Evolutionary conservation across 768 basidiomycete genomes (phyloP), one percentile per base, ranked within the genome.

Genomic region (Pisolithus tinctorius): DNA sequence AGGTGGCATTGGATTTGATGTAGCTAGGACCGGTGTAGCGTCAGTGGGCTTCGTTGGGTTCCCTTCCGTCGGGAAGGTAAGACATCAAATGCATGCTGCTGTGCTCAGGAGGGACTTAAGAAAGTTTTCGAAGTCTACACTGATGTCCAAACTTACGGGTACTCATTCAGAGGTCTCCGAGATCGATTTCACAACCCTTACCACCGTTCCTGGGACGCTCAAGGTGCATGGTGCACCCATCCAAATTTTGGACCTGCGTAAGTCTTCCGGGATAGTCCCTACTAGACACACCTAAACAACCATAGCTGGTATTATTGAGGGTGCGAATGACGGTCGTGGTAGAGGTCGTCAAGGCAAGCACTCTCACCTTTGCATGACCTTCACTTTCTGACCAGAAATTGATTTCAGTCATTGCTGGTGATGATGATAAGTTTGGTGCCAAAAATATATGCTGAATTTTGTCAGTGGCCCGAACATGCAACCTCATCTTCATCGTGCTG

Each of bases 401-500:
- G 42, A 50, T 4, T 11, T 6, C 43, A 87, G 85, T 88, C 48
- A 89, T 87, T 61, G 88, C 88, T 50, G 87, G 86, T 58, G 80
- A 48, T 34, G 50, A 10, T 29, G 39, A 29, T 48, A 51, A 31
- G 59, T 56, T 58, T 41, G n/a, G 34, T 39, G 27, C 25, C 27
- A 11, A 23, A 25, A 23, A 23, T 45, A 17, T 36, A 41, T 53
- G 9, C 58, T n/a, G 47, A 43, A 47, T 44, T 40, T 42, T 17
- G 50, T 27, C 71, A 91, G 96, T 99, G 58, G 95, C 96, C 7
- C 84, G 96, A 53, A 98, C 96, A 38, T 98, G 96, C 68, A 92
- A 97, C 68, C 83, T 98, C 36, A 97, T 99, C 54, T 98, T 98
- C 70, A 98, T 99, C 67, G 89, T 98, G 27, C 81, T 99, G 45